Evolutionary conservation across 1,284 basidiomycete species (phyloP).

Genomic region (Austroboletus rostrupii): DNA sequence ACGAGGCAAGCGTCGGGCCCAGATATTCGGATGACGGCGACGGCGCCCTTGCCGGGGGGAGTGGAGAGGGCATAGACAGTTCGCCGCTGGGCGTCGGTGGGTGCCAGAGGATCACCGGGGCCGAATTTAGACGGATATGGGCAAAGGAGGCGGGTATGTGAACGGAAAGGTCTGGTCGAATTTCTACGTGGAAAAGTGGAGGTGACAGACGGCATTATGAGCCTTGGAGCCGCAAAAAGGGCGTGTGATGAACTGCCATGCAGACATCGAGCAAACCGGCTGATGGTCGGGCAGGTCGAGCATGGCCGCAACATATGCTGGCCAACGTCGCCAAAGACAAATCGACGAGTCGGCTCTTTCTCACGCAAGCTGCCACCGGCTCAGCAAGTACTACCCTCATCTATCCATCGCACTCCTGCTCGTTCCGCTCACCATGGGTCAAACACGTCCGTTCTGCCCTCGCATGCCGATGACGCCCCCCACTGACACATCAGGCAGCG

Average conservation of each 20-base stretch:
- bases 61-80: conserved; percentile 89
- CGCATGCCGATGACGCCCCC: conserved; percentile 2
- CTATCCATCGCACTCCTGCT: conserved; percentile 1
- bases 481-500: conserved; percentile 40
- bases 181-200: conserved; percentile 24
- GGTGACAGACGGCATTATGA: conserved; percentile 10
- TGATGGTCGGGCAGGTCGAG: conserved; percentile 3
- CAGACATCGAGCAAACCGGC: conserved; percentile 1
- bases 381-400: neutral
- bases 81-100: conserved; percentile 56
- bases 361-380: conserved; percentile 12
- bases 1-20: conserved; percentile 65
- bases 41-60: conserved; percentile 76
- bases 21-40: conserved; percentile 79
- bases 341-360: conserved; percentile 10
- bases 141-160: conserved; percentile 18
- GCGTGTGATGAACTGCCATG: conserved; percentile 1
- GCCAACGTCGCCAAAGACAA: neutral
- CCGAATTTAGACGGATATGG: conserved; percentile 11
- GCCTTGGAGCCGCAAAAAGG: conserved; percentile 9
- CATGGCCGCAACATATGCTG: conserved; percentile 24
- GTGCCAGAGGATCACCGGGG: conserved; percentile 15
- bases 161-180: conserved; percentile 13
- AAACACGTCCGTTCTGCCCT: conserved; percentile 58
- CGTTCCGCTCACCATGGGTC: conserved; percentile 52